Percentiles rank a stretch among this genome's conserved stretches.
phyloP scores from a whole-genome alignment of 768 basidiomycete species.

The Pleurotus ostreatus region DNA sequence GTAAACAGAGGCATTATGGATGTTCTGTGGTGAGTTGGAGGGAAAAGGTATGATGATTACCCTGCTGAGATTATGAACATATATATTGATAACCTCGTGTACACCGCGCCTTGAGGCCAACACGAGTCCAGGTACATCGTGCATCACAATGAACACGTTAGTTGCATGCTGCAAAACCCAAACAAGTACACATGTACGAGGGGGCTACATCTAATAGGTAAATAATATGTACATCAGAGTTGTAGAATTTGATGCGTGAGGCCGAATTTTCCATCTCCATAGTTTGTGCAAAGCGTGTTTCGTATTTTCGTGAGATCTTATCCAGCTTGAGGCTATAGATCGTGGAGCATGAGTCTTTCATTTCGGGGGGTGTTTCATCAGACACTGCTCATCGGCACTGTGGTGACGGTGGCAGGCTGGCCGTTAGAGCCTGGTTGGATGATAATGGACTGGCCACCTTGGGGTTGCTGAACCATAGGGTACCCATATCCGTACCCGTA shows the following conservation, averaged over 20 bases:
- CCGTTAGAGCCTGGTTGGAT: conserved; percentile 67
- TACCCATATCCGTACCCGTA: conserved; percentile 25
- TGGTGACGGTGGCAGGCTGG: conserved; percentile 55
- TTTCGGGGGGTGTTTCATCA: background rate
- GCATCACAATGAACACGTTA: background rate
- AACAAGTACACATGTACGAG: background rate
- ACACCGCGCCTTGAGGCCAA: conserved; percentile 2
- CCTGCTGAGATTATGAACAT: background rate
- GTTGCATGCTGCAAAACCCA: background rate
- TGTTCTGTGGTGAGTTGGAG: background rate
- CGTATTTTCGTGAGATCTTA: conserved; percentile 1
- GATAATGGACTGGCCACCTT: conserved; percentile 42
- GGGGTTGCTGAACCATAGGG: conserved; percentile 37
- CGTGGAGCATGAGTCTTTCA: background rate
- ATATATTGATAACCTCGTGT: conserved; percentile 5
- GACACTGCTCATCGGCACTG: conserved; percentile 40
- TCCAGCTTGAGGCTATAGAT: background rate
- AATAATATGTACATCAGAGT: background rate
- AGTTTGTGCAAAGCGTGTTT: background rate
- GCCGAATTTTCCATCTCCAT: no score
- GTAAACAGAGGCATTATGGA: conserved; percentile 44
- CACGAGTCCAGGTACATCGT: conserved; percentile 5
- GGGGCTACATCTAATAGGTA: background rate
- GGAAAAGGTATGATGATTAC: background rate
- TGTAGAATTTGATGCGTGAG: no score